Percentiles rank a stretch among this genome's conserved stretches.
phyloP scores from a whole-genome alignment of 805 yeast species.

The Hemisphaericaspora nanyangensis region DNA sequence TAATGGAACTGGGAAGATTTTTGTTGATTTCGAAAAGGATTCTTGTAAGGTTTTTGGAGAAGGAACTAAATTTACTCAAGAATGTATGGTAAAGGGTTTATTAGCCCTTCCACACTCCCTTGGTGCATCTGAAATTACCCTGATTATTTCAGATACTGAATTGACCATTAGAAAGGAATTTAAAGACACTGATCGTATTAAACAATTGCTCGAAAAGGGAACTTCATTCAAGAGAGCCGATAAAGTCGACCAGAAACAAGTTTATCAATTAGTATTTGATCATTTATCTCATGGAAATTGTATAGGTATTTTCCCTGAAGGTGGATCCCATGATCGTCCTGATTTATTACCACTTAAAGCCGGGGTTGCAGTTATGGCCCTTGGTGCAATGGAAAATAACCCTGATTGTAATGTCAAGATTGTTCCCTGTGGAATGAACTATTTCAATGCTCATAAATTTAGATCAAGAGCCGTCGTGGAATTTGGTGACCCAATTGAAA shows the following conservation, averaged over 20 bases:
- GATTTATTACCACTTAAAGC: constrained; percentile 90
- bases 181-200: constrained; percentile 44
- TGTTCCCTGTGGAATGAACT: constrained; percentile 97
- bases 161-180: constrained; percentile 68
- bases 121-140: constrained; percentile 70
- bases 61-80: constrained; percentile 62
- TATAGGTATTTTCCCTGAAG: constrained; percentile 95
- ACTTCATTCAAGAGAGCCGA: constrained; percentile 68
- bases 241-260: constrained; percentile 80
- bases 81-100: constrained; percentile 63
- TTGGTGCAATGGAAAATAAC: constrained; percentile 83
- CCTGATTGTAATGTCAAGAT: constrained; percentile 77
- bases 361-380: constrained; percentile 97
- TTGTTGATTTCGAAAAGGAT: constrained; percentile 48
- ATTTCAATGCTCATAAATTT: constrained; percentile 93
- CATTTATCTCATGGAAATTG: constrained; percentile 79
- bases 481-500: constrained; percentile 83
- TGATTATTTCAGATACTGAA: constrained; percentile 69
- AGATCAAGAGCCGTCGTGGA: constrained; percentile 94
- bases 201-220: constrained; percentile 45
- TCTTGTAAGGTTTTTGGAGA: constrained; percentile 56
- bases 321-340: constrained; percentile 96
- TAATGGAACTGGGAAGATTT: constrained; percentile 64
- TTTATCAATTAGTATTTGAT: constrained; percentile 79
- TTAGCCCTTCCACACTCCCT: constrained; percentile 72